phyloP scores from a whole-genome alignment of 176 grass and related monocot species.

The Poa annua region DNA sequence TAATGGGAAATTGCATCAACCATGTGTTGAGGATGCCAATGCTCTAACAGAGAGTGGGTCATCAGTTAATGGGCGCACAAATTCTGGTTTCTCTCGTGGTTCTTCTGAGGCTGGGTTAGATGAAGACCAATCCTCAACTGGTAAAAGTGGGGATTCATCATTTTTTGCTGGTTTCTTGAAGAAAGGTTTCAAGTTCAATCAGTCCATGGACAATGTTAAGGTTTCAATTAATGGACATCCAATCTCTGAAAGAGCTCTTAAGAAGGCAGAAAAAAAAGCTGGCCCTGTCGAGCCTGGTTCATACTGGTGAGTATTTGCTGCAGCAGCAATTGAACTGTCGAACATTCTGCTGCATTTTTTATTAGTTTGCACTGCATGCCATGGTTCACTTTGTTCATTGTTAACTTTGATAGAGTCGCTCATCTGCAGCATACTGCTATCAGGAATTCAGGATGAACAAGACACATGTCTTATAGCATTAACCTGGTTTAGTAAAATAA shows the following conservation, averaged over 20 bases:
- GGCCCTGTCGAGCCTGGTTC: conserved; percentile 81
- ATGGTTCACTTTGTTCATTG: conserved; percentile 32
- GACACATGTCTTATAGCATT: not conserved
- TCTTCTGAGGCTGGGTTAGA: conserved; percentile 63
- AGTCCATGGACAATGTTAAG: conserved; percentile 60
- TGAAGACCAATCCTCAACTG: conserved; percentile 66
- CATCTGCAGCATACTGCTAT: not conserved
- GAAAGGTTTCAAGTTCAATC: conserved; percentile 76
- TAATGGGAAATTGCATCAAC: conserved; percentile 25
- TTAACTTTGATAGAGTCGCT: not conserved
- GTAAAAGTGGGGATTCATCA: conserved; percentile 72
- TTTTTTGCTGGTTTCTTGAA: conserved; percentile 87
- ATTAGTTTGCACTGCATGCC: not conserved
- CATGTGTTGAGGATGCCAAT: conserved; percentile 52
- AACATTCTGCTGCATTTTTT: conserved; percentile 7
- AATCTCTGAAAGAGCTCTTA: conserved; percentile 86
- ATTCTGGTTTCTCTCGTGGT: conserved; percentile 71
- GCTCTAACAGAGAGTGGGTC: conserved; percentile 53
- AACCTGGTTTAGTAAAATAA: conserved; percentile 1
- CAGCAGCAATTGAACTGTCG: conserved; percentile 19
- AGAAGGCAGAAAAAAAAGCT: conserved; percentile 93
- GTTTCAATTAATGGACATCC: conserved; percentile 90
- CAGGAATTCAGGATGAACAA: not conserved
- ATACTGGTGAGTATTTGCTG: conserved; percentile 74
- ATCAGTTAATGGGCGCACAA: conserved; percentile 60